phyloP scores from a whole-genome alignment of 768 basidiomycete genomes.

The Auricularia heimuer region DNA sequence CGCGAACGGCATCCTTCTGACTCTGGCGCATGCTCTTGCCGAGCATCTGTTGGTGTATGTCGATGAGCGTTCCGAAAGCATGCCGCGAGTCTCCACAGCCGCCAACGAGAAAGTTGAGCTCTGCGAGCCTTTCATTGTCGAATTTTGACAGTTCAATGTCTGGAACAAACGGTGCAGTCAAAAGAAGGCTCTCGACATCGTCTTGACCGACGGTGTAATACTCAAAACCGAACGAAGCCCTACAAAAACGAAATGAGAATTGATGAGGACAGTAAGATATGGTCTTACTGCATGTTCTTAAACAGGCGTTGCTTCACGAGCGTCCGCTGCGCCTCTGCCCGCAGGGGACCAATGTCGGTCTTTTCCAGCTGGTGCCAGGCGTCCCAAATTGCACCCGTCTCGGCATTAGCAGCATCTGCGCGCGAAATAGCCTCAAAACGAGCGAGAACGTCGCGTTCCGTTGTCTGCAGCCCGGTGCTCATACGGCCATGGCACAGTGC shows the following conservation, averaged over 20 bases:
- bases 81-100: constrained; percentile 22
- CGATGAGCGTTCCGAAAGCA: constrained; percentile 19
- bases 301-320: not conserved
- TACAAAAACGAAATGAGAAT: not conserved
- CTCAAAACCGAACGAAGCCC: not conserved
- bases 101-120: constrained; percentile 20
- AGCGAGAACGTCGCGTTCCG: not conserved
- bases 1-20: constrained; percentile 10
- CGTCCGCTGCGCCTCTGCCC: not conserved
- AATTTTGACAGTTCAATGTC: constrained; percentile 14
- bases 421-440: constrained; percentile 14
- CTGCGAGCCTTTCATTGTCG: constrained; percentile 9
- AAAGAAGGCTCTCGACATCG: constrained; percentile 19
- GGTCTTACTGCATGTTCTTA: constrained; percentile 1
- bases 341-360: not conserved
- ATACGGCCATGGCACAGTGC: not conserved
- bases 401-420: constrained; percentile 8
- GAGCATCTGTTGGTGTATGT: constrained; percentile 8
- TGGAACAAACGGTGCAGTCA: constrained; percentile 17
- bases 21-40: constrained; percentile 5
- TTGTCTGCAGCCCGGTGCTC: not conserved
- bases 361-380: not conserved
- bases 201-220: constrained; percentile 15
- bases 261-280: not conserved
- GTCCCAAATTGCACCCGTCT: constrained; percentile 1